Percentiles rank a stretch among this genome's conserved stretches.
These are phyloP conservation scores for Monilinia fructigena DNA, from an alignment of 2,329 filamentous ascomycete genomes.

Conservation along the genomic window DNA sequence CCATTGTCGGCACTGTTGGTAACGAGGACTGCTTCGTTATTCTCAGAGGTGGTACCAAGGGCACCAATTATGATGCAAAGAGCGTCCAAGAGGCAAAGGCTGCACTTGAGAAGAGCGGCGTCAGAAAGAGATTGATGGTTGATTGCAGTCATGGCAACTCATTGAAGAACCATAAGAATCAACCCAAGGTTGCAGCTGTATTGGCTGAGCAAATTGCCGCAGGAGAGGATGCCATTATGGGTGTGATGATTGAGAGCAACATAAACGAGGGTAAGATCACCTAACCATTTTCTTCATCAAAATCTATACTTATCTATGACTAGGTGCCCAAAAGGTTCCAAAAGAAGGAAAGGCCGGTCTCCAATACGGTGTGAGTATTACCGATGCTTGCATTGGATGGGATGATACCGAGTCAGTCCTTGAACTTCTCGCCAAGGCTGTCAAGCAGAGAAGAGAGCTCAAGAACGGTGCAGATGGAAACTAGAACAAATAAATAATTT, in stretches of 20 bases:
- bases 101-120: slow-evolving; percentile 70
- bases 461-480: slow-evolving; percentile 28
- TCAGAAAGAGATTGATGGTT: slow-evolving; percentile 83
- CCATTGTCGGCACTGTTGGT: slow-evolving; percentile 89
- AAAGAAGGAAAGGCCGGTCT: slow-evolving; percentile 79
- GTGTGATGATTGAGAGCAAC: slow-evolving; percentile 98
- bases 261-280: slow-evolving; percentile 74
- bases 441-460: slow-evolving; percentile 66
- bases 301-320: slow-evolving; percentile 20
- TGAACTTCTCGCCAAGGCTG: slow-evolving; percentile 73
- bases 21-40: slow-evolving; percentile 99
- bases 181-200: slow-evolving; percentile 83
- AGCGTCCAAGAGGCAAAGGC: slow-evolving; percentile 83
- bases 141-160: slow-evolving; percentile 98
- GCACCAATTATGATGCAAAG: slow-evolving; percentile 87
- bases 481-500: background rate
- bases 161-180: slow-evolving; percentile 93
- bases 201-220: slow-evolving; percentile 81
- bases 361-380: slow-evolving; percentile 94
- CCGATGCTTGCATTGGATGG: slow-evolving; percentile 96
- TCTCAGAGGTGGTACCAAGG: slow-evolving; percentile 84
- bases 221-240: slow-evolving; percentile 84
- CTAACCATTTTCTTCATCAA: background rate
- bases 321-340: slow-evolving; percentile 86
- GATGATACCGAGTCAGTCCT: slow-evolving; percentile 81